phyloP scores from a whole-genome alignment of 1,139 yeast genomes.

The Debaryomycetaceae sp. region DNA sequence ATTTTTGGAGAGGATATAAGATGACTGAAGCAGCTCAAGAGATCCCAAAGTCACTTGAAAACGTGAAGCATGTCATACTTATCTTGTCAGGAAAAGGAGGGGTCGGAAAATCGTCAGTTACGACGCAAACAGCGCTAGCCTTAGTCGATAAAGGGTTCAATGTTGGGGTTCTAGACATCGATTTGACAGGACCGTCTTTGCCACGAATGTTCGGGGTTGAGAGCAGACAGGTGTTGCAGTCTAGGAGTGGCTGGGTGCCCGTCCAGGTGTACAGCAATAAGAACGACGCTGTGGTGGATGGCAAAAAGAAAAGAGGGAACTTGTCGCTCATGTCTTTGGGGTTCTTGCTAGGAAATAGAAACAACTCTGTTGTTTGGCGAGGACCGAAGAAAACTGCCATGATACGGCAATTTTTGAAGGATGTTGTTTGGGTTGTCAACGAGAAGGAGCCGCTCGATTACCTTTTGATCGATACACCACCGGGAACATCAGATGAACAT shows the following conservation, averaged over 20 bases:
- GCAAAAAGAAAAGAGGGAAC: conserved; percentile 27
- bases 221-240: conserved; percentile 72
- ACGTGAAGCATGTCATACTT: conserved; percentile 63
- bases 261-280: conserved; percentile 42
- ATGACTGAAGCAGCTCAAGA: conserved; percentile 15
- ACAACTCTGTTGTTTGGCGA: conserved; percentile 94
- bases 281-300: conserved; percentile 24
- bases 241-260: conserved; percentile 88
- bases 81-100: conserved; percentile 50
- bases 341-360: conserved; percentile 75
- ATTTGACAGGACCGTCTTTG: conserved; percentile 92
- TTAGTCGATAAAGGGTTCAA: conserved; percentile 65
- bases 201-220: conserved; percentile 97
- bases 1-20: neutral
- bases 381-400: conserved; percentile 98
- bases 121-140: conserved; percentile 86
- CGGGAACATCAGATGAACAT: conserved; percentile 98
- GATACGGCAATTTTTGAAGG: conserved; percentile 89
- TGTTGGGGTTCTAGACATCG: conserved; percentile 93
- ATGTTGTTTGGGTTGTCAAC: conserved; percentile 78
- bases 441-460: conserved; percentile 59
- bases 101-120: conserved; percentile 94
- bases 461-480: conserved; percentile 92
- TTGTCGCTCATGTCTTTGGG: conserved; percentile 85
- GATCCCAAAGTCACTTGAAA: conserved; percentile 51